These are phyloP conservation scores for Arthrobotrys entomopaga DNA, from an alignment of 2,329 filamentous ascomycete species.

Conservation along the genomic window DNA sequence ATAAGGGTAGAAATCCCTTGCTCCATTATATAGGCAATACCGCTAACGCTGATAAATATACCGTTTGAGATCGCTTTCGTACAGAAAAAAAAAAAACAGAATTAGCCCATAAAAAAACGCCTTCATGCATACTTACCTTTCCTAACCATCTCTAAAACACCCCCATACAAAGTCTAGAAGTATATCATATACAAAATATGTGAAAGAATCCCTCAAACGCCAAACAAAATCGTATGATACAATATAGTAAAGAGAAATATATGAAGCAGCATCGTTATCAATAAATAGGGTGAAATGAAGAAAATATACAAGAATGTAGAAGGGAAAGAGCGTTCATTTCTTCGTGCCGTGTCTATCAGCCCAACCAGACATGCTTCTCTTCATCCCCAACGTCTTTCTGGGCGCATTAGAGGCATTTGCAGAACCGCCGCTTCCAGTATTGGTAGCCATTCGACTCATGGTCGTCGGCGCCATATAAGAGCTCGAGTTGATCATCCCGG, in stretches of 20 bases:
- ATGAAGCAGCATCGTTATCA: background rate
- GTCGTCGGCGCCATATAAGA: conserved; percentile 38
- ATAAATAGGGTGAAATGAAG: background rate
- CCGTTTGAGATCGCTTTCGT: too few species aligned
- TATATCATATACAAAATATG: background rate
- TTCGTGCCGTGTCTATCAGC: conserved; percentile 50
- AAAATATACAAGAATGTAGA: background rate
- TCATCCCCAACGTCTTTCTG: conserved; percentile 65
- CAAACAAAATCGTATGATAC: background rate
- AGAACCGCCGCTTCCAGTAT: conserved; percentile 1
- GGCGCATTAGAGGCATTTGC: conserved; percentile 55
- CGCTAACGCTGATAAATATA: too few species aligned
- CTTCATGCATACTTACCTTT: too few species aligned
- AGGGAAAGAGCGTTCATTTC: conserved; percentile 4
- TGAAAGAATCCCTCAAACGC: background rate
- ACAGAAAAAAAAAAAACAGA: too few species aligned
- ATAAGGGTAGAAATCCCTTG: too few species aligned
- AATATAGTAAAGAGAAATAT: background rate
- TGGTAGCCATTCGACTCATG: conserved; percentile 30
- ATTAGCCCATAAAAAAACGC: too few species aligned
- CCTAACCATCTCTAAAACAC: background rate
- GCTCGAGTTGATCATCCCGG: conserved; percentile 7
- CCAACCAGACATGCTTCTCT: conserved; percentile 67
- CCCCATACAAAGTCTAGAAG: background rate
- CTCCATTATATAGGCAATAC: too few species aligned